Evolutionary conservation across 2,329 filamentous ascomycete species (phyloP).

Genomic region (Apiospora saccharicola): DNA sequence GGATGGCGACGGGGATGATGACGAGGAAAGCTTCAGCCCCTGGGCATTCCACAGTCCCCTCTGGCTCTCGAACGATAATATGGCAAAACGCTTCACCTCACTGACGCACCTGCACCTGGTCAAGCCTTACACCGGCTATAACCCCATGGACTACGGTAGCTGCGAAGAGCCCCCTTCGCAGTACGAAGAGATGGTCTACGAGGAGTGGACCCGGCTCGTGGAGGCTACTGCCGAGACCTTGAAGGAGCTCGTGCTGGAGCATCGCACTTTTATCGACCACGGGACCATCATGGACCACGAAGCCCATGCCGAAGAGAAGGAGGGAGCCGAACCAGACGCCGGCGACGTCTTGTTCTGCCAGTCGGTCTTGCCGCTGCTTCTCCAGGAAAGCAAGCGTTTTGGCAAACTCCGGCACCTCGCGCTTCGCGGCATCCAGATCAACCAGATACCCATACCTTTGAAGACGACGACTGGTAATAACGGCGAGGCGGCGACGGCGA

Average conservation of each 20-base stretch:
- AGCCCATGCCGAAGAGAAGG: not conserved
- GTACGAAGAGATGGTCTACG: constrained; percentile 25
- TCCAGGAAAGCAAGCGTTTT: constrained; percentile 22
- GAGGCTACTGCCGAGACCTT: constrained; percentile 2
- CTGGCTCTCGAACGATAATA: not conserved
- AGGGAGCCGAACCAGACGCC: not conserved
- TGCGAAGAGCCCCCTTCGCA: not conserved
- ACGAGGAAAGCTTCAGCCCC: not conserved
- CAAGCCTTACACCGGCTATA: constrained; percentile 19
- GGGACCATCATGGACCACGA: constrained; percentile 7
- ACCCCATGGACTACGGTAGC: not conserved
- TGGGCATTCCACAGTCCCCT: constrained; percentile 15
- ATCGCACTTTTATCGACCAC: constrained; percentile 18
- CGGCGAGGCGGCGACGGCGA: not conserved
- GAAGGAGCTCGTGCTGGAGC: constrained; percentile 27
- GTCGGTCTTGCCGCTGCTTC: constrained; percentile 21
- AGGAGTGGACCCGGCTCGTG: constrained; percentile 22
- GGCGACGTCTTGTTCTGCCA: constrained; percentile 25
- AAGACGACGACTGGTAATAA: too few species aligned
- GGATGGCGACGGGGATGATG: not conserved
- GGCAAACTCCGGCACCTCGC: constrained; percentile 20
- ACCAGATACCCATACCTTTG: constrained; percentile 6
- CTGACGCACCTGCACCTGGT: constrained; percentile 27
- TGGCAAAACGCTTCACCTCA: not conserved
- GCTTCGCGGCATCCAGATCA: constrained; percentile 25